Evolutionary conservation across 805 yeast species (phyloP), one percentile per base, ranked within the genome.

Genomic region (Candida lessepsii): DNA sequence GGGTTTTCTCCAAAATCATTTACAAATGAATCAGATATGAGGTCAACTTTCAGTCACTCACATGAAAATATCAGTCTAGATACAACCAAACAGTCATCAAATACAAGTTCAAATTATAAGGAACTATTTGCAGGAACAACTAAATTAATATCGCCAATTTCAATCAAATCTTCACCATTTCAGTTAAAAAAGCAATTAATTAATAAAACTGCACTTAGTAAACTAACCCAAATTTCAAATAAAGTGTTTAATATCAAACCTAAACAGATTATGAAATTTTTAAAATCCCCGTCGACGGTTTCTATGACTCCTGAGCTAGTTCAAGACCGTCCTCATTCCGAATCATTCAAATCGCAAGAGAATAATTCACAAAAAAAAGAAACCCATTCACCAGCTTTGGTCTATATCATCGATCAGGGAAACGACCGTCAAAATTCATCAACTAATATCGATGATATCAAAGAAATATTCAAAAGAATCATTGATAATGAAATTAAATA

Each of bases 401-500:
- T 35, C 8, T 35, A 35, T 35, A 5, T 23, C 9, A 33, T 33
- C 3, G 14, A 13, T 23, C 17, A 33, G 13, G 28, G 19, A 11
- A 14, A n/a, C 15, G 29, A 10, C 13, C 6, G 11, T 5, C 11
- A 5, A n/a, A 13, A 26, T n/a, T 10, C 29, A 5, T 11, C 19
- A n/a, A 20, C 15, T n/a, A 20, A 31, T 20, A 17, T 31, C 5
- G 14, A 18, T 23, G 28, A 32, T 13, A 32, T 32, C 3, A 32
- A 32, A 27, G 21, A 32, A 13, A n/a, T 32, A 13, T 21, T 32
- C 35, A 23, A 23, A 14, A 18, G 6, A 21, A 32, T 32, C 8
- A 32, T 32, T 16, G 35, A 32, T 4, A 21, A 27, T 5, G 35
- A 31, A 31, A 14, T 32, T 7, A n/a, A 32, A 28, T 28, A 29